Evolutionary conservation across 306 rosid species (phyloP), one percentile per base, ranked within the genome.

Genomic region (Mucuna pruriens): DNA sequence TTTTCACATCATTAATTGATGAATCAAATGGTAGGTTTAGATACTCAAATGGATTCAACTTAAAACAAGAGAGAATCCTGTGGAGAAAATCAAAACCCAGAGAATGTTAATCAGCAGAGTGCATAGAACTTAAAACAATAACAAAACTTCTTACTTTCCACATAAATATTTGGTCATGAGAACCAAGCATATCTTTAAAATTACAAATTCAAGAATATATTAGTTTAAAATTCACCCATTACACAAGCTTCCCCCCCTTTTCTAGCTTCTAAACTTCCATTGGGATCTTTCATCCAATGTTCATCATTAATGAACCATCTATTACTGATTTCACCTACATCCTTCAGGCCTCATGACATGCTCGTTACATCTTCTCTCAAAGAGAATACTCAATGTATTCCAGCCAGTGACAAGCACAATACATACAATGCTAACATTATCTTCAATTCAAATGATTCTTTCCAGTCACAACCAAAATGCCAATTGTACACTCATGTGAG

Each of bases 21-120:
- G 98, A 75, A 75, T 89, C 90, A 88, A 93, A 95, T 55, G 98
- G 86, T 82, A 95, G 82, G 62, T 90, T 95, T 64, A 95, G 84
- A 88, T 89, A 83, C 78, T 95, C 97, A 68, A 84, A 93, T 13
- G 96, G 98, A 82, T 93, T 93, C 83, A 95, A 88, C 88, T 93
- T 95, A 89, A 93, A 95, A 90, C 98, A 95, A 33, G 94, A 83
- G 40, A 95, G 94, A 75, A 95, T 92, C 94, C 99, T 95, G 76
- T 63, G 40, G 58, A 78, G 16, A 60, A 69, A 77, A 48, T 39
- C 13, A 83, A 72, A 75, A 52, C 44, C 13, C 39, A 16, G 39
- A 22, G 2, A 34, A 80, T 15, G 40, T 70, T 64, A n/a, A 86
- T 80, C 57, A 87, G 71, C 48, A 80, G 12, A 36, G 23, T 57